Evolutionary conservation across 768 basidiomycete species (phyloP).

Genomic region (Termitomyces sp.): DNA sequence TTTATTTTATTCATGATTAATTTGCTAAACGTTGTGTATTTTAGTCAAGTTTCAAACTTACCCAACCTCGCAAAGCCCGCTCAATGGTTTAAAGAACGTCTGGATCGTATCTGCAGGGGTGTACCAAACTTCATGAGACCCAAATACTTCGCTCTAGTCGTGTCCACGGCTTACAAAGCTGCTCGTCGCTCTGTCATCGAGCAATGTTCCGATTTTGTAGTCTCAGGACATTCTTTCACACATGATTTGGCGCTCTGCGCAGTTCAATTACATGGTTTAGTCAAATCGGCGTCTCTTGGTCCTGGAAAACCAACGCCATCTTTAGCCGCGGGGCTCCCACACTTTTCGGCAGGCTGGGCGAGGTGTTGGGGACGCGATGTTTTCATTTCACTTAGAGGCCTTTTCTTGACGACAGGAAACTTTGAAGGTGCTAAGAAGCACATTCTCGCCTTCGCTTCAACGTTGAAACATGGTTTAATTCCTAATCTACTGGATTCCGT

Average conservation of each 20-base stretch:
- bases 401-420: slow-evolving; percentile 92
- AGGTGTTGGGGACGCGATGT: slow-evolving; percentile 95
- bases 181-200: slow-evolving; percentile 79
- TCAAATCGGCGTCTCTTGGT: slow-evolving; percentile 86
- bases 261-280: slow-evolving; percentile 87
- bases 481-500: slow-evolving; percentile 93
- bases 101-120: slow-evolving; percentile 67
- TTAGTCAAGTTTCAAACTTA: slow-evolving; percentile 53
- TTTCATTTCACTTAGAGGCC: slow-evolving; percentile 88
- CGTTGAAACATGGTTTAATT: slow-evolving; percentile 92
- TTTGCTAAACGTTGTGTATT: slow-evolving; percentile 6
- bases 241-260: slow-evolving; percentile 84
- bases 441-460: slow-evolving; percentile 89
- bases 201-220: slow-evolving; percentile 83
- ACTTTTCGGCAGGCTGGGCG: slow-evolving; percentile 92
- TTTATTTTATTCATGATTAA: not conserved
- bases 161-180: slow-evolving; percentile 91
- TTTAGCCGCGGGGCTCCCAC: slow-evolving; percentile 91
- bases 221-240: slow-evolving; percentile 81
- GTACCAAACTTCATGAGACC: slow-evolving; percentile 88
- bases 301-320: slow-evolving; percentile 66
- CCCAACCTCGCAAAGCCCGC: slow-evolving; percentile 69
- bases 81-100: slow-evolving; percentile 84
- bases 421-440: slow-evolving; percentile 82
- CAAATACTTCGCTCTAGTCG: slow-evolving; percentile 91